Evolutionary conservation across 768 basidiomycete species (phyloP).

Genomic region (Asterophora lycoperdoides): DNA sequence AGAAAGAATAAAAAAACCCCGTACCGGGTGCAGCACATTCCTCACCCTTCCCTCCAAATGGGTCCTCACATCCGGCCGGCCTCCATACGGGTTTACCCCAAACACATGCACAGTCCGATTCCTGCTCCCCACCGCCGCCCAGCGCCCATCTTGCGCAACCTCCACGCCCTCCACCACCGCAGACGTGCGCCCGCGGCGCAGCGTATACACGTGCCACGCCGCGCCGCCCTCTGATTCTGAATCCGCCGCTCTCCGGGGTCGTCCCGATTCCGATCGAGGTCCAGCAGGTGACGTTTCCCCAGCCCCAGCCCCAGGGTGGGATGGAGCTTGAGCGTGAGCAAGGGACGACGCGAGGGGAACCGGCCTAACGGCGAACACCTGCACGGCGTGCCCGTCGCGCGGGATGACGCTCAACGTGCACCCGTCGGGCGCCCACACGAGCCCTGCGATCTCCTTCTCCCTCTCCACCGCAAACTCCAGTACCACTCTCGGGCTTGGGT

Average conservation of each 20-base stretch:
- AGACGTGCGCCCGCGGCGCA: conserved; percentile 67
- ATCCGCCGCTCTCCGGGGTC: no score
- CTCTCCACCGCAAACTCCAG: conserved; percentile 47
- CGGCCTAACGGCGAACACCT: conserved; percentile 41
- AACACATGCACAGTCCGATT: conserved; percentile 70
- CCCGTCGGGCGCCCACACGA: conserved; percentile 53
- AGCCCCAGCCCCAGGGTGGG: neutral
- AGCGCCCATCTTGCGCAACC: conserved; percentile 57
- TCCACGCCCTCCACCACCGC: conserved; percentile 54
- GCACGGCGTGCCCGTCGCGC: conserved; percentile 51
- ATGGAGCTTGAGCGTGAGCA: neutral
- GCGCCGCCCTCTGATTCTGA: neutral
- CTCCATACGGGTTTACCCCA: conserved; percentile 73
- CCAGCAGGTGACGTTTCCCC: no score
- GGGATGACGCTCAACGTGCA: conserved; percentile 46
- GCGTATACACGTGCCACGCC: conserved; percentile 57
- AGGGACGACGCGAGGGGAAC: conserved; percentile 8
- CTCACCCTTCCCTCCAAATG: conserved; percentile 56
- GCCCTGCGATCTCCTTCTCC: conserved; percentile 41
- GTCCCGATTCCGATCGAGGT: no score
- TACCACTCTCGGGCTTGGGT: conserved; percentile 16
- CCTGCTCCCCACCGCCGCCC: conserved; percentile 64
- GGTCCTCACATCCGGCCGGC: conserved; percentile 56
- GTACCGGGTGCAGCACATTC: conserved; percentile 40
- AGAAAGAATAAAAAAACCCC: neutral